Base-by-base conservation (phyloP, 2,329 filamentous ascomycete genomes). In the Myriosclerotinia curreyana region DNA sequence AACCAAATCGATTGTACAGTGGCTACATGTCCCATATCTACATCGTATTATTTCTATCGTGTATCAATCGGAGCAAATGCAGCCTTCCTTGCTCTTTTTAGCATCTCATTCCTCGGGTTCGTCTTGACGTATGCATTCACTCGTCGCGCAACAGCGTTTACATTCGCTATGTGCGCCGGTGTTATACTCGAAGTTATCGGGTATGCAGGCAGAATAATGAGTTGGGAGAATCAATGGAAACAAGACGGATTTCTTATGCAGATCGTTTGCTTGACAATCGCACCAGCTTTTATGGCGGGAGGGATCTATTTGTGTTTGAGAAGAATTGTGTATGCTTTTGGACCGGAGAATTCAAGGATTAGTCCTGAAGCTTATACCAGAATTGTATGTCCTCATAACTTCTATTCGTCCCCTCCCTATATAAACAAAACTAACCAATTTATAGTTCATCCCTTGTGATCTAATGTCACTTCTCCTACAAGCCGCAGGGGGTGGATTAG, bases 271-370 rank as follows among this genome's bases (percentile, higher is more conserved):
- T 77, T 90, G 64, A 89, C 86, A 4, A 81, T 89, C 65, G 86
- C 79, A 0, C 86, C 87, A 0, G 86, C 86, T 1, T 89, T 88
- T 71, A 78, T 88, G 72, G 81, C 84, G 11, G 86, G 84, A 0
- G 83, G 80, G 1, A 81, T 89, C 49, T 90, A 90, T 71, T 76
- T 90, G 60, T 86, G 83, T 66, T 76, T 89, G 56, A 73, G 79
- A 14, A 75, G 78, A 48, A 81, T 83, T 66, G 80, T 83, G 14
- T 74, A 75, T 55, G 78, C 76, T 0, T 81, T 81, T 68, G 81
- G 81, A 0, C 72, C 76, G 0, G 77, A 81, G 70, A 80, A 81
- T 70, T 82, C 79, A n/a, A 72, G 80, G 42, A 76, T 83, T 61
- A 73, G 72, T 25, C 80, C 81, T 0, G 74, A 77, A 65, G 77